These are phyloP conservation scores for Phyllostachys edulis DNA, from an alignment of 176 grass and related monocot genomes.

Conservation along the genomic window DNA sequence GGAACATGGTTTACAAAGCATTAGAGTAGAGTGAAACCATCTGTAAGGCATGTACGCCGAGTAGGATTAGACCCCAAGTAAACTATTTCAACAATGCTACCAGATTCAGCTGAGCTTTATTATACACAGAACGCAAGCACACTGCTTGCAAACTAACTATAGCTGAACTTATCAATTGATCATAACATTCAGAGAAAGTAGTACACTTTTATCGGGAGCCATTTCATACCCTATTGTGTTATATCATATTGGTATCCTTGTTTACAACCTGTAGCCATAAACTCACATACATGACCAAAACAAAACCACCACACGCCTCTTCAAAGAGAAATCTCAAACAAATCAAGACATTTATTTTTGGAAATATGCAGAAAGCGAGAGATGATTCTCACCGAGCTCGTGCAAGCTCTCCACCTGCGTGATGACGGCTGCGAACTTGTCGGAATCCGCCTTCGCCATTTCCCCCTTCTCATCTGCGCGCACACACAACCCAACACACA, in stretches of 20 bases:
- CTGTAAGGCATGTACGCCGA: neutral
- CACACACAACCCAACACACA: neutral
- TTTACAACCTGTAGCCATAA: neutral
- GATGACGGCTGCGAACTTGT: slow-evolving; percentile 72
- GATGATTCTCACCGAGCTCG: slow-evolving; percentile 53
- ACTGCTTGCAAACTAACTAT: neutral
- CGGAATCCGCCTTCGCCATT: slow-evolving; percentile 55
- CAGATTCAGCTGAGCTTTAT: neutral
- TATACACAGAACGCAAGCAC: neutral
- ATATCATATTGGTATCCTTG: neutral
- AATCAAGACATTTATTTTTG: neutral
- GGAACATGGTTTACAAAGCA: neutral
- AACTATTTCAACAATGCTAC: neutral
- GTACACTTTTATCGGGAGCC: neutral
- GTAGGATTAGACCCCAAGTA: neutral
- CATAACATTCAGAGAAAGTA: neutral
- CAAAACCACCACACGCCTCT: neutral
- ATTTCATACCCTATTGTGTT: neutral
- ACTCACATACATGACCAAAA: neutral
- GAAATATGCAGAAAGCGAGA: neutral
- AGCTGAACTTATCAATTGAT: neutral
- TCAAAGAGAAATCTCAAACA: neutral
- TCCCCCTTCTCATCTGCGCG: slow-evolving; percentile 76
- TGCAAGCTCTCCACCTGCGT: slow-evolving; percentile 78
- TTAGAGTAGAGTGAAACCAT: neutral